Conservation (phyloP, 192 early-diverging fungal genomes). For the Coemansia furcata region DNA sequence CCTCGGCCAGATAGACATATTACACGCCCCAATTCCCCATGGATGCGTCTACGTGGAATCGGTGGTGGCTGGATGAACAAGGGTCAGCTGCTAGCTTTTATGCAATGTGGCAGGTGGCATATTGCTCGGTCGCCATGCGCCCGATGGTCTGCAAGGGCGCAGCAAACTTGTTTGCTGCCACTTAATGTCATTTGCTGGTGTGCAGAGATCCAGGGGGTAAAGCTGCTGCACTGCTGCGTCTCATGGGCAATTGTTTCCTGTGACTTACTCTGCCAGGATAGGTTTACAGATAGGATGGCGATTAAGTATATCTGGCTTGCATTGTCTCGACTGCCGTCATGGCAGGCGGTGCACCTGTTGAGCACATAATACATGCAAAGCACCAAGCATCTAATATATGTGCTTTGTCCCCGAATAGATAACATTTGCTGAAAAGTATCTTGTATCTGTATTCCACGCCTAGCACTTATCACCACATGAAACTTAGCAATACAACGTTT, state of each 20-base stretch:
- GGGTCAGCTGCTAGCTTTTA: background rate
- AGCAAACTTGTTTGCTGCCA: background rate
- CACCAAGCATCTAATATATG: background rate
- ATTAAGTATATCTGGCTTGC: background rate
- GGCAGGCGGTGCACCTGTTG: background rate
- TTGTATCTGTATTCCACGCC: background rate
- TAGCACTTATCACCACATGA: background rate
- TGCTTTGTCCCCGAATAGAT: background rate
- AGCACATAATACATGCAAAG: background rate
- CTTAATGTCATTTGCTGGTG: background rate
- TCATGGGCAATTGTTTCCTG: background rate
- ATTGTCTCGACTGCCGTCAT: background rate
- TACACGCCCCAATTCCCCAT: slow-evolving; percentile 1
- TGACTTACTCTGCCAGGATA: background rate
- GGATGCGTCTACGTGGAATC: slow-evolving; percentile 1
- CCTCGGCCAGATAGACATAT: background rate
- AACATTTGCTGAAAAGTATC: background rate
- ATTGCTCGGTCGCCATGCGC: slow-evolving; percentile 2
- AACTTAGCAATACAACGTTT: background rate
- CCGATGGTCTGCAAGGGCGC: slow-evolving; percentile 3
- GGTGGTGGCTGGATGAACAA: background rate
- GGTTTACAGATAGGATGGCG: background rate
- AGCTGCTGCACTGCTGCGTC: background rate
- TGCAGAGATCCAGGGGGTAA: background rate
- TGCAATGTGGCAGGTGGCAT: background rate